Base-by-base conservation (phyloP, 129 eudicot genomes). In the Deinandra increscens region DNA sequence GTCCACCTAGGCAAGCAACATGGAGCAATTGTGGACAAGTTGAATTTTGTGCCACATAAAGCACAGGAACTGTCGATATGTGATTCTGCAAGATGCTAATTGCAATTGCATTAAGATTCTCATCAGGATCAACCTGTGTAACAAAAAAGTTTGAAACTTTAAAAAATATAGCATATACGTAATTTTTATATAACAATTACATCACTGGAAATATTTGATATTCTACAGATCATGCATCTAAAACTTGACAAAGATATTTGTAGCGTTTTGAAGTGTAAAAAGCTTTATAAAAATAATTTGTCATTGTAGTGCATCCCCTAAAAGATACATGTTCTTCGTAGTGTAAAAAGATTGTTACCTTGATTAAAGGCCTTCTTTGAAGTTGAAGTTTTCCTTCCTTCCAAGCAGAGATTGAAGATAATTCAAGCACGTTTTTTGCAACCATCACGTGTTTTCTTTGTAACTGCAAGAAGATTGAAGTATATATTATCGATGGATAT, bases 121-220 rank as follows among this genome's bases (percentile, higher is more conserved):
- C 88, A 46, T 86, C 91, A 3, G 91, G 86, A 69, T 81, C 84
- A 31, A 84, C 84, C 91, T 86, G 83, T 60, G 13, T 43, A 29
- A 61, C 48, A 61, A 58, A 13, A 44, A 64, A 66, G 38, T 2
- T 9, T 37, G 71, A 44, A 50, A 29, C 29, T 66, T 20, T 13
- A 66, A 66, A 14, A 66, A 66, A 14, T 60, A 46, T 48, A 66
- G 58, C 14, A 33, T 45, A 31, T 31, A 8, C 23, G 34, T 8
- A 9, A 54, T 54, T n/a, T 43, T 13, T 13, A 6, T 65, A 23
- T 22, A 43, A 64, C 13, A 12, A 3, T 64, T 41, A 22, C 70
- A 64, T 22, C 53, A 62, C 37, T 17, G 17, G 51, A 54, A 4
- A 22, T 20, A 54, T 54, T 20, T 54, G 7, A 54, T 23, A 54